These are phyloP conservation scores for Irpex sp. DNA, from an alignment of 1,284 basidiomycete species.

Conservation along the genomic window DNA sequence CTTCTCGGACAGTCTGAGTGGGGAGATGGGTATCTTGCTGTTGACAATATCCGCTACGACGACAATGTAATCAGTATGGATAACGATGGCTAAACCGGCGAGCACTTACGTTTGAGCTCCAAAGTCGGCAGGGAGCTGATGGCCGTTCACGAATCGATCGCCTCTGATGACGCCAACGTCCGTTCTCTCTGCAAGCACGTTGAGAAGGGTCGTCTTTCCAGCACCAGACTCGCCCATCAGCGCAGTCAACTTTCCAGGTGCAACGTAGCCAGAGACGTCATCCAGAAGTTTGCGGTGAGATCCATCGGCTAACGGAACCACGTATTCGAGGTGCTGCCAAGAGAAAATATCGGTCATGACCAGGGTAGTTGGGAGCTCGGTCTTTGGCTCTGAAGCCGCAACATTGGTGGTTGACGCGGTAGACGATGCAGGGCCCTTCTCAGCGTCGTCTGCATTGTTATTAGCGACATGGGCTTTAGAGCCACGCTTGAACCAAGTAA, in stretches of 20 bases:
- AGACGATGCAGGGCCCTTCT: slow-evolving; percentile 13
- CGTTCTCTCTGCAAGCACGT: slow-evolving; percentile 81
- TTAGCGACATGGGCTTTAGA: slow-evolving; percentile 16
- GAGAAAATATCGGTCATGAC: slow-evolving; percentile 49
- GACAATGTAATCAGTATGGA: not conserved
- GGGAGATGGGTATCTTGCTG: slow-evolving; percentile 80
- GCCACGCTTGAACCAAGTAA: slow-evolving; percentile 42
- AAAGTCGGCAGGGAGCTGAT: slow-evolving; percentile 70
- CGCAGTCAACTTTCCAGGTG: slow-evolving; percentile 75
- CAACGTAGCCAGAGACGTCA: slow-evolving; percentile 81
- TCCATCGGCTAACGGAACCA: slow-evolving; percentile 55
- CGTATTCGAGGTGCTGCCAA: slow-evolving; percentile 62
- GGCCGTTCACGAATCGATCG: slow-evolving; percentile 77
- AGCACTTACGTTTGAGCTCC: slow-evolving; percentile 55
- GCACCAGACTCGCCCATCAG: slow-evolving; percentile 83
- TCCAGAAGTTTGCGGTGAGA: slow-evolving; percentile 62
- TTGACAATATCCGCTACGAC: slow-evolving; percentile 69
- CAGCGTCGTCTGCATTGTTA: slow-evolving; percentile 14
- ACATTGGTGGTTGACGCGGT: not conserved
- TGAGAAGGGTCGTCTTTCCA: slow-evolving; percentile 79
- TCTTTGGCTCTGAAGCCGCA: not conserved
- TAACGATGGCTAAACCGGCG: slow-evolving; percentile 10
- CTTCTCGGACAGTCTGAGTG: slow-evolving; percentile 77
- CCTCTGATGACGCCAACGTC: slow-evolving; percentile 75
- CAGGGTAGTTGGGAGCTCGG: slow-evolving; percentile 13